Base-by-base conservation (phyloP, 495 filamentous ascomycete genomes). In the Usnea hakonensis region DNA sequence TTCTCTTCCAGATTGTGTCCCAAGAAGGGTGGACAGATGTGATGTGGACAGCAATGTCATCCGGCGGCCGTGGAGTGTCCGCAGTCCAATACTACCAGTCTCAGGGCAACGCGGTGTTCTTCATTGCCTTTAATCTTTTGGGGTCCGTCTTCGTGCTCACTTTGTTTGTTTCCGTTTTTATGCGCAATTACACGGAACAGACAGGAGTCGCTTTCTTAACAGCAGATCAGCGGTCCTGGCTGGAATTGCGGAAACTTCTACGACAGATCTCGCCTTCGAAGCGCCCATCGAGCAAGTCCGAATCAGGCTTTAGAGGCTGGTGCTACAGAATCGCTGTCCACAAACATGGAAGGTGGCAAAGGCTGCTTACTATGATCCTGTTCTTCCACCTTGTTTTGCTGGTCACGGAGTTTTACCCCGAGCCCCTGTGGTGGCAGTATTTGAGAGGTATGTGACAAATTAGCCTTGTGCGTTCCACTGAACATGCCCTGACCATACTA, bases 141-240 rank as follows among this genome's bases (percentile, higher is more conserved):
- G 92, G 91, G 30, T 90, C 95, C 3, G 95, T 99, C 70, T 99
- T 99, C 77, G 90, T 99, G 56, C 78, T 99, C 74, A 99, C 95
- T 2, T 78, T 99, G 70, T 99, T 99, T 71, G 94, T 97, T 38
- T 97, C 94, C 64, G 94, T 99, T 55, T 99, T 99, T 73, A 99
- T 99, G 95, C 89, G 94, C 50, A 97, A 95, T 72, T 97, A 97
- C 77, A 97, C 94, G 5, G 94, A 99, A 76, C 91, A 97, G 73
- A 99, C 94, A 13, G 94, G 94, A 11, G 94, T 99, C 59, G 94
- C 94, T 1, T 99, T 91, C 74, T 74, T 99, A 67, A 99, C 94
- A 10, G 88, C 95, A 2, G 94, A 99, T 66, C 94, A 99, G 73
- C 86, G 94, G 65, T 95, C 92, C 0, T 99, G 94, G 94, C 81